phyloP scores from a whole-genome alignment of 768 basidiomycete species.

The Xerocomellus amylosporus region DNA sequence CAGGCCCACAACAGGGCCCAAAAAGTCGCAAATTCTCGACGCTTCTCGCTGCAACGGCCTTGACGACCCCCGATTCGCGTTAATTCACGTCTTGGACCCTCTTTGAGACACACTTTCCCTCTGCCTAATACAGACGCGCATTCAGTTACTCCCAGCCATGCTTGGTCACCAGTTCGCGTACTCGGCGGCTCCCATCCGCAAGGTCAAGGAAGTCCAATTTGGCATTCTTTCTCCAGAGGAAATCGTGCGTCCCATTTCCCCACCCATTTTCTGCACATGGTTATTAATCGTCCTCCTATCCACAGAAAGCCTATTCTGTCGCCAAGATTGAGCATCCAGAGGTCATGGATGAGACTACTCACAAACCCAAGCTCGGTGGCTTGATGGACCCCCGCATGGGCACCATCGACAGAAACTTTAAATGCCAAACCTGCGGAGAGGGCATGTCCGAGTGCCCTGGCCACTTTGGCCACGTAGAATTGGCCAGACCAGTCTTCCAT shows the following conservation, averaged over 20 bases:
- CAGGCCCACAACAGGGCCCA: conserved; percentile 2
- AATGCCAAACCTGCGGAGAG: conserved; percentile 99
- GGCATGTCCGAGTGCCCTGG: conserved; percentile 99
- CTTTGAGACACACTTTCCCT: background rate
- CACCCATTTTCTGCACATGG: background rate
- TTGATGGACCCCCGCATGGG: conserved; percentile 99
- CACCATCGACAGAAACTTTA: conserved; percentile 95
- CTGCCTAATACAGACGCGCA: conserved; percentile 16
- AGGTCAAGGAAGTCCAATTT: conserved; percentile 97
- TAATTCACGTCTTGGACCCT: conserved; percentile 22
- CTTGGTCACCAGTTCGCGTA: conserved; percentile 88
- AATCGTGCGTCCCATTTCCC: conserved; percentile 56
- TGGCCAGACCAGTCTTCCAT: conserved; percentile 96
- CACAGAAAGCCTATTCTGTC: conserved; percentile 96
- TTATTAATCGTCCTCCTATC: conserved; percentile 17
- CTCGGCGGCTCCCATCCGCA: conserved; percentile 91
- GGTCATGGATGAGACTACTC: conserved; percentile 93
- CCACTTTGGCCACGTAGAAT: conserved; percentile 98
- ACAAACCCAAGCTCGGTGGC: conserved; percentile 88
- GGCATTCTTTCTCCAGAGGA: conserved; percentile 98
- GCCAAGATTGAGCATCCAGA: conserved; percentile 99
- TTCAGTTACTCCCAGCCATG: conserved; percentile 44
- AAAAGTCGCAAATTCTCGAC: conserved; percentile 25
- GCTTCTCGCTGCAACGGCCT: background rate
- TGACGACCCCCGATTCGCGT: conserved; percentile 23